Evolutionary conservation across 2,329 filamentous ascomycete genomes (phyloP).

Genomic region (Diaporthe sp.): DNA sequence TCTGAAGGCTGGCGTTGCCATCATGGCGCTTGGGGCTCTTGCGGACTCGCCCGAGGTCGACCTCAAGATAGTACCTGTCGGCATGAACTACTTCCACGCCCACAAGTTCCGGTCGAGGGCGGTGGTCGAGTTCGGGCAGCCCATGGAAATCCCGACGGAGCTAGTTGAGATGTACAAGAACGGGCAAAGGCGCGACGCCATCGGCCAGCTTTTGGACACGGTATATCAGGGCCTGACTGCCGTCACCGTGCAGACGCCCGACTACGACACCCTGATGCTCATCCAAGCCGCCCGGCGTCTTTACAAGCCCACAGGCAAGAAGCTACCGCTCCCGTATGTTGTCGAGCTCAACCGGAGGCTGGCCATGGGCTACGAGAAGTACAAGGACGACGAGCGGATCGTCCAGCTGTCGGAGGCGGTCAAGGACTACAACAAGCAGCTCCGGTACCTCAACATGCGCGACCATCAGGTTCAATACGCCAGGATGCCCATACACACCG

Average conservation of each 20-base stretch:
- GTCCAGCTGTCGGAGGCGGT: constrained; percentile 80
- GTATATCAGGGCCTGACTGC: constrained; percentile 87
- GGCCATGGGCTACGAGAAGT: constrained; percentile 90
- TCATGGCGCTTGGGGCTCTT: constrained; percentile 95
- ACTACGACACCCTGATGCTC: constrained; percentile 96
- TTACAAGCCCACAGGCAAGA: constrained; percentile 95
- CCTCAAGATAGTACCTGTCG: constrained; percentile 93
- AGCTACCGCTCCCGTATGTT: constrained; percentile 90
- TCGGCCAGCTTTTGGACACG: constrained; percentile 85
- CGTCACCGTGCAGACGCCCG: constrained; percentile 91
- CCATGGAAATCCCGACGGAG: constrained; percentile 85
- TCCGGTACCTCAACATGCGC: constrained; percentile 86
- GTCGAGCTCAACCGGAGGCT: constrained; percentile 94
- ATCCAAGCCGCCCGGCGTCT: constrained; percentile 94
- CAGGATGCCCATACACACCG: constrained; percentile 81
- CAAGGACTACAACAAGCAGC: constrained; percentile 86
- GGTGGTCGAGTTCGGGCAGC: constrained; percentile 93
- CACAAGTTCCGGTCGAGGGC: constrained; percentile 98
- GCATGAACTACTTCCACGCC: constrained; percentile 99
- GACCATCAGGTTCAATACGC: constrained; percentile 97
- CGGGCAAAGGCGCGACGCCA: constrained; percentile 87
- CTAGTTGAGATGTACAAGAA: constrained; percentile 87
- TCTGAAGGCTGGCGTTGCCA: constrained; percentile 94
- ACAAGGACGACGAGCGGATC: constrained; percentile 91
- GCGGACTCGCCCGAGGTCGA: constrained; percentile 88